Conservation (phyloP, 2,329 filamentous ascomycete species). For the Sporothrix luriei region DNA sequence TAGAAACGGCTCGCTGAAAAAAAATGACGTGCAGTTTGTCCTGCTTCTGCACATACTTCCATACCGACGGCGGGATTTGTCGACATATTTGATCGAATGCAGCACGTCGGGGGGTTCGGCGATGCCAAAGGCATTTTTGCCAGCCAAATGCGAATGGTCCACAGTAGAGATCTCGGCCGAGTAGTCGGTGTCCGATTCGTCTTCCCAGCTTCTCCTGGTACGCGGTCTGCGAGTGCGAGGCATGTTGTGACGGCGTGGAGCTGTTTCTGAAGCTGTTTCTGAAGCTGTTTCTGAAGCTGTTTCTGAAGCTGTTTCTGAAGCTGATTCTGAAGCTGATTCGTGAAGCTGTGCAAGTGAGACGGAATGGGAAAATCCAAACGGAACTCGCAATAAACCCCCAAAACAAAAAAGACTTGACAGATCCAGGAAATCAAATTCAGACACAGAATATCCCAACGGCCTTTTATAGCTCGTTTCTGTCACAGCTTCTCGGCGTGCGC, state of each 20-base stretch:
- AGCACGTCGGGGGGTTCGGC: slow-evolving; percentile 44
- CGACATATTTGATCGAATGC: slow-evolving; percentile 49
- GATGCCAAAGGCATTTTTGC: background rate
- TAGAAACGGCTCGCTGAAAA: background rate
- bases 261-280: no score
- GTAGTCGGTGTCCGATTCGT: slow-evolving; percentile 6
- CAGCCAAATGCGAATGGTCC: background rate
- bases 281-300: no score
- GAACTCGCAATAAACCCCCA: background rate
- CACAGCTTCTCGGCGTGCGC: background rate
- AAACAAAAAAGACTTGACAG: background rate
- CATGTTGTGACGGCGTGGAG: no score
- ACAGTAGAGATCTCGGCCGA: background rate
- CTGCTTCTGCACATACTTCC: background rate
- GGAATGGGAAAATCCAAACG: background rate
- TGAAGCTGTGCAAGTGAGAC: no score
- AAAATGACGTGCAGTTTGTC: background rate
- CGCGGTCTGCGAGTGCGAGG: background rate
- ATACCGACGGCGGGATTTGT: slow-evolving; percentile 22
- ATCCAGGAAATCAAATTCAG: background rate
- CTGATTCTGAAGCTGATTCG: no score
- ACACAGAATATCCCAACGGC: slow-evolving; percentile 5
- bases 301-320: no score
- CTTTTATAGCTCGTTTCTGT: background rate
- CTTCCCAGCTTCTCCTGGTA: background rate